Conservation (phyloP, 768 basidiomycete species). For the Agaricus subrufescens region DNA sequence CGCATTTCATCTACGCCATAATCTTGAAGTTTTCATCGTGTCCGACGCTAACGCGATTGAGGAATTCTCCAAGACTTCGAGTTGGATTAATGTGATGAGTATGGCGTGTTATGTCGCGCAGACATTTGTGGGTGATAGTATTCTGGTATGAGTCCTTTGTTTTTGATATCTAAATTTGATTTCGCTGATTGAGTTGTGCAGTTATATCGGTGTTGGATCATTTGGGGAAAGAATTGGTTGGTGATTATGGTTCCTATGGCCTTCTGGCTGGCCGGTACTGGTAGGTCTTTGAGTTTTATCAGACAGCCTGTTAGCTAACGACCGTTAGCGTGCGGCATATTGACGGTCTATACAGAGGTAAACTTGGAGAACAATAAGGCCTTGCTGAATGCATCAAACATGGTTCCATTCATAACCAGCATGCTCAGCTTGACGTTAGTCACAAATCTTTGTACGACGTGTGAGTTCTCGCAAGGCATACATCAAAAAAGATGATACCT, state of each 20-base stretch:
- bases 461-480: slow-evolving; percentile 18
- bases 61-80: slow-evolving; percentile 28
- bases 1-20: slow-evolving; percentile 36
- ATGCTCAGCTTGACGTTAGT: slow-evolving; percentile 34
- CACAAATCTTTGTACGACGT: slow-evolving; percentile 33
- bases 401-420: slow-evolving; percentile 34
- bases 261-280: slow-evolving; percentile 32
- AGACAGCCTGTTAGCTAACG: background rate
- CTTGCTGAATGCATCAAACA: slow-evolving; percentile 22
- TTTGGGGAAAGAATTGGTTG: slow-evolving; percentile 27
- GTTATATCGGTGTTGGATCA: slow-evolving; percentile 36
- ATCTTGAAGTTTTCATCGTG: slow-evolving; percentile 37
- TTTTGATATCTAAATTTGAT: background rate
- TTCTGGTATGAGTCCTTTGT: slow-evolving; percentile 27
- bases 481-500: background rate
- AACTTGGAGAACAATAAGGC: slow-evolving; percentile 15
- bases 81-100: slow-evolving; percentile 39
- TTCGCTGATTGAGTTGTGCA: slow-evolving; percentile 4
- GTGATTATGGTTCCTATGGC: slow-evolving; percentile 24
- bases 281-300: slow-evolving; percentile 14
- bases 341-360: slow-evolving; percentile 29
- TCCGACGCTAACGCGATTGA: slow-evolving; percentile 26
- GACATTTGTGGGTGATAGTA: slow-evolving; percentile 38
- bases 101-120: slow-evolving; percentile 35
- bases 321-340: slow-evolving; percentile 24